Percentiles rank a stretch among this genome's conserved stretches.
These are phyloP conservation scores for Serpula lacrymans DNA, from an alignment of 768 basidiomycete genomes.

Conservation along the genomic window DNA sequence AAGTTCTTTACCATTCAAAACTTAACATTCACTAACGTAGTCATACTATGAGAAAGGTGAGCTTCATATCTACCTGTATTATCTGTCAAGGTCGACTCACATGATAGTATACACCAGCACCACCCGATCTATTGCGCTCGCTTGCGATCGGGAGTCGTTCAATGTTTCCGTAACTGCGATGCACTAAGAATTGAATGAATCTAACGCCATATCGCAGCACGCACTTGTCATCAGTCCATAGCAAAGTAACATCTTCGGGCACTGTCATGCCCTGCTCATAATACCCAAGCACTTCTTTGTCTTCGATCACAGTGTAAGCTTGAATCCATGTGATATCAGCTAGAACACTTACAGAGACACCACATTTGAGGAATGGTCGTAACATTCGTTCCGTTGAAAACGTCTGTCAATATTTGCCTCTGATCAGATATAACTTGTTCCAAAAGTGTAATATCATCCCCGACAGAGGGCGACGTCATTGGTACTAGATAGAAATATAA, in stretches of 20 bases:
- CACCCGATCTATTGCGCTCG: conserved; percentile 60
- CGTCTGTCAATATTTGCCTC: conserved; percentile 51
- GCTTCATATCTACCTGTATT: not conserved
- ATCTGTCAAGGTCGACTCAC: conserved; percentile 27
- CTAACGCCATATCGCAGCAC: conserved; percentile 7
- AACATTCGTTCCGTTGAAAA: conserved; percentile 45
- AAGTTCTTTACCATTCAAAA: not conserved
- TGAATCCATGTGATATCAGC: no score
- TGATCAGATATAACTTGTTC: conserved; percentile 59
- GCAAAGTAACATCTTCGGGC: conserved; percentile 60
- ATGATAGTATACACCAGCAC: conserved; percentile 71
- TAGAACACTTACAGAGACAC: conserved; percentile 54
- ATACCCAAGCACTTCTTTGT: conserved; percentile 64
- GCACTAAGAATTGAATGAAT: not conserved
- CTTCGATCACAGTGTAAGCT: no score
- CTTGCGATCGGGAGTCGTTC: conserved; percentile 52
- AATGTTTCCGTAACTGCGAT: conserved; percentile 62
- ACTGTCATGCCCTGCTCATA: conserved; percentile 61
- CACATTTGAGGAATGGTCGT: conserved; percentile 62
- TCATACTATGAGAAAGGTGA: conserved; percentile 7
- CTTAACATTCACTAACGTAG: conserved; percentile 10
- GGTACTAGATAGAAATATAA: conserved; percentile 37
- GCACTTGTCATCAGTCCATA: conserved; percentile 75
- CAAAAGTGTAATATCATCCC: conserved; percentile 50
- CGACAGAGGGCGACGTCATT: conserved; percentile 44